Evolutionary conservation across 352 stramenopile genomes (phyloP).

Genomic region (Globisporangium takayamanum): DNA sequence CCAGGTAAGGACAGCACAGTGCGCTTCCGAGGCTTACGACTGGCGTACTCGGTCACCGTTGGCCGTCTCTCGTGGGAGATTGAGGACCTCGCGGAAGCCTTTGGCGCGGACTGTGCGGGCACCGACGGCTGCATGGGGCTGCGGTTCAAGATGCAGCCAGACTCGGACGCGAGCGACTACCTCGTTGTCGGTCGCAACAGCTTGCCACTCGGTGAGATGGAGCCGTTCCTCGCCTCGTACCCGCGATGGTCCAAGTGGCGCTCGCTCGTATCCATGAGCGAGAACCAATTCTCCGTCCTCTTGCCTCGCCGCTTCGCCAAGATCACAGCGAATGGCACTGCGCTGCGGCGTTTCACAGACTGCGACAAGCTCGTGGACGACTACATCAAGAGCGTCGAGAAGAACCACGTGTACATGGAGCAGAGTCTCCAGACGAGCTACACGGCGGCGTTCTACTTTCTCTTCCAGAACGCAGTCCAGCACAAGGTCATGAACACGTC

Average conservation of each 20-base stretch:
- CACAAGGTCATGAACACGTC: neutral
- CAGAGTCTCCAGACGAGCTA: slow-evolving; percentile 27
- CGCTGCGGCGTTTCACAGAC: neutral
- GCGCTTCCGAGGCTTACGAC: too few species aligned
- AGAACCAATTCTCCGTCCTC: neutral
- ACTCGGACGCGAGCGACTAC: too few species aligned
- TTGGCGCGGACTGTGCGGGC: too few species aligned
- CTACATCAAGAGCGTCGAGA: slow-evolving; percentile 12
- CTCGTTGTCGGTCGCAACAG: too few species aligned
- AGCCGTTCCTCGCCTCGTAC: too few species aligned
- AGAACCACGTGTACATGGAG: slow-evolving; percentile 40
- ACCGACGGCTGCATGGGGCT: too few species aligned
- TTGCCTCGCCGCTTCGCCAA: slow-evolving; percentile 9
- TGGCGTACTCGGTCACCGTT: too few species aligned
- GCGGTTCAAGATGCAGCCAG: too few species aligned
- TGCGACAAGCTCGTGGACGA: slow-evolving; percentile 7
- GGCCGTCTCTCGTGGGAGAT: too few species aligned
- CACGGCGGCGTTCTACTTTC: slow-evolving; percentile 24
- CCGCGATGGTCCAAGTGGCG: slow-evolving; percentile 6
- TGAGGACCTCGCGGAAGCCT: too few species aligned
- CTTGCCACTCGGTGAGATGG: slow-evolving; percentile 5
- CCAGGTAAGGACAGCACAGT: too few species aligned
- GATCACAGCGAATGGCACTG: neutral
- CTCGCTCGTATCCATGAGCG: neutral
- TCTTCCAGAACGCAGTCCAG: slow-evolving; percentile 26